Evolutionary conservation across 768 basidiomycete genomes (phyloP), one percentile per base, ranked within the genome.

Genomic region (Inosperma sp.): DNA sequence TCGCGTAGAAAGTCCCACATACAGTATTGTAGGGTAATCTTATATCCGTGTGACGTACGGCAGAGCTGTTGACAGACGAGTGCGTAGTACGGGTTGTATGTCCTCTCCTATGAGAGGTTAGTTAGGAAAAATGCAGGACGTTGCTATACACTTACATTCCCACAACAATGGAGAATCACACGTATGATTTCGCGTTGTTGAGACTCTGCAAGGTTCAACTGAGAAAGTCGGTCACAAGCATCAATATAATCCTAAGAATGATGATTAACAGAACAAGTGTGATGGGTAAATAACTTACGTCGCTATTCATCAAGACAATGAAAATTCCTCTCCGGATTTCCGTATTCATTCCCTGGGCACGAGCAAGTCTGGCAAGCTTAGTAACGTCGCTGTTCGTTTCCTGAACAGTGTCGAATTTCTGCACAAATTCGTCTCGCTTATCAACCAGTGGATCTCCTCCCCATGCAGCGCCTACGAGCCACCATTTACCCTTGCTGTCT

Each of bases 191-290:
- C 96, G 26, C 96, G 82, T 65, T 93, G 93, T 63, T 97, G 96
- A 2, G 89, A 74, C 59, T 95, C 93, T 0, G 84, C 85, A 36
- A 98, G 73, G 48, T 82, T 86, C 30, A 97, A 73, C 54, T 91
- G 88, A 16, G 82, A 78, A 17, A 98, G 68, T n/a, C 93, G 77
- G 51, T 95, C 91, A 61, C 88, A 93, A 1, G 94, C 95, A 61
- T 98, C 93, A n/a, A 92, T 72, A 60, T 91, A 98, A 65, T 99
- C 96, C 95, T 98, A 48, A n/a, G n/a, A n/a, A n/a, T n/a, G n/a
- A n/a, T n/a, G n/a, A n/a, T n/a, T n/a, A n/a, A n/a, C n/a, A n/a
- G n/a, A n/a, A n/a, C n/a, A n/a, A n/a, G n/a, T n/a, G n/a, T n/a
- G n/a, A n/a, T n/a, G n/a, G n/a, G n/a, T n/a, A n/a, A n/a, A n/a